These are phyloP conservation scores for Marsdenia floribunda DNA, from an alignment of 257 asterid species.

Conservation along the genomic window DNA sequence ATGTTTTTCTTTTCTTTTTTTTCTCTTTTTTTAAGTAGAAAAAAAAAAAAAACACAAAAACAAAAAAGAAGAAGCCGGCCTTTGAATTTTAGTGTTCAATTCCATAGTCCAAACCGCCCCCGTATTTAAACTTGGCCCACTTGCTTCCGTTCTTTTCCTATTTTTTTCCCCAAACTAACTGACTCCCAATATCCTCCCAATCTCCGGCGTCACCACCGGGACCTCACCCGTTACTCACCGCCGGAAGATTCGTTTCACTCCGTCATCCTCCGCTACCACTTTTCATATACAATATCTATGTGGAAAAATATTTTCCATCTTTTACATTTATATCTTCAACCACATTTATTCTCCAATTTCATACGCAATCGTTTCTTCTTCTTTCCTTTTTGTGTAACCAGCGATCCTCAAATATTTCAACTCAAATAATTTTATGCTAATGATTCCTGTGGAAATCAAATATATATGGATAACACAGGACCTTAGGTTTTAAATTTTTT, in stretches of 20 bases:
- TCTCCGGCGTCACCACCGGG: not conserved
- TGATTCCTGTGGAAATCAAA: not conserved
- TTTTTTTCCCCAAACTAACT: not conserved
- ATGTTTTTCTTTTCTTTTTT: too few species aligned
- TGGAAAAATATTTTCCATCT: not conserved
- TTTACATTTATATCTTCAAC: not conserved
- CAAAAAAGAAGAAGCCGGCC: not conserved
- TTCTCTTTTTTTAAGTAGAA: too few species aligned
- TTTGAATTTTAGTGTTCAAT: not conserved
- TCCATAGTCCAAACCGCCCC: not conserved
- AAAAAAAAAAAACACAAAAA: too few species aligned
- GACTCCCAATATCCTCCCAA: not conserved
- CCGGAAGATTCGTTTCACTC: not conserved
- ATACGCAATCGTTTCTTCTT: not conserved
- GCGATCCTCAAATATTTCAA: not conserved
- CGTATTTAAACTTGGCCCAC: slow-evolving; percentile 1
- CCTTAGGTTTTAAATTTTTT: not conserved
- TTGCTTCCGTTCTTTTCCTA: not conserved
- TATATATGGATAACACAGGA: not conserved
- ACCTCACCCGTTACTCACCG: not conserved
- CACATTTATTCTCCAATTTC: not conserved
- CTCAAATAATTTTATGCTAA: not conserved
- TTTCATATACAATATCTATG: not conserved
- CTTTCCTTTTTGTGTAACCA: not conserved
- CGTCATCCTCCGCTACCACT: not conserved